Conservation (phyloP, 176 grass and related monocot genomes). For the Neostapfia colusana region DNA sequence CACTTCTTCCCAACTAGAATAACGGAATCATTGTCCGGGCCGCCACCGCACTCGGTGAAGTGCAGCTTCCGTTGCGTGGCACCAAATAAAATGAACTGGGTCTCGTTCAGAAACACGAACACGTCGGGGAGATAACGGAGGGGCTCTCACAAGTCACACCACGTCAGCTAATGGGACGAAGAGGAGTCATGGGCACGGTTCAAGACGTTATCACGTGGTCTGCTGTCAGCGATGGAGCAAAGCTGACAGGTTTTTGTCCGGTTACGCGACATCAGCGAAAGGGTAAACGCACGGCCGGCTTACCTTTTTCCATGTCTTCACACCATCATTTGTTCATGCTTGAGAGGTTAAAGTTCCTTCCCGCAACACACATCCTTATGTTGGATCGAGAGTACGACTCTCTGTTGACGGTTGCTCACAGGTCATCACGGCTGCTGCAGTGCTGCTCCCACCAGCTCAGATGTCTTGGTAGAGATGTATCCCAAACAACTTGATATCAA, state of each 20-base stretch:
- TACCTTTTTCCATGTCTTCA: neutral
- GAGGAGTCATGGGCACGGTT: constrained; percentile 14
- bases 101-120: neutral
- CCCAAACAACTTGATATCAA: constrained; percentile 1
- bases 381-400: neutral
- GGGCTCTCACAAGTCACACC: neutral
- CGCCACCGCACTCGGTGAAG: neutral
- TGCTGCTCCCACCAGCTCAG: neutral
- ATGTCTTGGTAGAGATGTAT: neutral
- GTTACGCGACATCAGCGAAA: neutral
- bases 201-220: constrained; percentile 34
- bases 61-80: neutral
- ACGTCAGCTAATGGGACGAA: constrained; percentile 3
- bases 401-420: neutral
- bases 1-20: constrained; percentile 11
- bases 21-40: constrained; percentile 29
- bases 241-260: constrained; percentile 28
- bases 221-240: constrained; percentile 16
- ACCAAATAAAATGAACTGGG: too few relatives aligned
- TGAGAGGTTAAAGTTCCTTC: neutral
- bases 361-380: neutral
- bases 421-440: neutral
- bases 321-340: neutral
- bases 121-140: neutral
- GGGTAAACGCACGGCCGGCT: neutral